These are phyloP conservation scores for Dalechampia spathulata DNA, from an alignment of 441 rosid species.

Conservation along the genomic window DNA sequence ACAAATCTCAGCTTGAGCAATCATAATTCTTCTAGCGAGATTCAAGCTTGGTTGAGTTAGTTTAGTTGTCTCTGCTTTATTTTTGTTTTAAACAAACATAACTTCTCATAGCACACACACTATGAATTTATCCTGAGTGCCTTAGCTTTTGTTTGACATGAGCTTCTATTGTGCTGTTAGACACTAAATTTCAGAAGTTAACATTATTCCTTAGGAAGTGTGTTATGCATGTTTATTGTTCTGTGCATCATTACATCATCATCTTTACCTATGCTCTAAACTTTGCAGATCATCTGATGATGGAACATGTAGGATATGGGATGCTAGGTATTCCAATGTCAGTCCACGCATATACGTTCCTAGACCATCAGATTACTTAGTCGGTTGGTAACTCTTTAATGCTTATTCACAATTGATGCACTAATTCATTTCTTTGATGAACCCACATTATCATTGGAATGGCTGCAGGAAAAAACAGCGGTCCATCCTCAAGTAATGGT, in stretches of 20 bases:
- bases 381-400: slow-evolving; percentile 37
- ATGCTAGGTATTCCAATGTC: slow-evolving; percentile 69
- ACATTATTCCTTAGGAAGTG: not conserved
- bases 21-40: not conserved
- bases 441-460: slow-evolving; percentile 19
- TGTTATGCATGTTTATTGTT: not conserved
- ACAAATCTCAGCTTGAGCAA: not conserved
- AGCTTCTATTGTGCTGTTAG: not conserved
- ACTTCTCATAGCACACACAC: not conserved
- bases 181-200: not conserved
- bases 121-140: not conserved
- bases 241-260: slow-evolving; percentile 1
- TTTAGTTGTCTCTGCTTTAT: not conserved
- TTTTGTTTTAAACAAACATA: not conserved
- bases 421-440: slow-evolving; percentile 17
- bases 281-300: slow-evolving; percentile 91
- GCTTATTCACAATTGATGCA: slow-evolving; percentile 14
- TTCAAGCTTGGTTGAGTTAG: not conserved
- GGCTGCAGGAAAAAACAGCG: slow-evolving; percentile 65
- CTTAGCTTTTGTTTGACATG: not conserved
- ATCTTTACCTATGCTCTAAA: slow-evolving; percentile 18
- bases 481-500: slow-evolving; percentile 58
- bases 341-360: slow-evolving; percentile 77
- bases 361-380: slow-evolving; percentile 56
- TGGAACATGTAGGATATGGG: slow-evolving; percentile 99